Percentiles rank a stretch among this genome's conserved stretches.
Conservation (phyloP, 495 filamentous ascomycete genomes). For the Bathelium albidoporum region DNA sequence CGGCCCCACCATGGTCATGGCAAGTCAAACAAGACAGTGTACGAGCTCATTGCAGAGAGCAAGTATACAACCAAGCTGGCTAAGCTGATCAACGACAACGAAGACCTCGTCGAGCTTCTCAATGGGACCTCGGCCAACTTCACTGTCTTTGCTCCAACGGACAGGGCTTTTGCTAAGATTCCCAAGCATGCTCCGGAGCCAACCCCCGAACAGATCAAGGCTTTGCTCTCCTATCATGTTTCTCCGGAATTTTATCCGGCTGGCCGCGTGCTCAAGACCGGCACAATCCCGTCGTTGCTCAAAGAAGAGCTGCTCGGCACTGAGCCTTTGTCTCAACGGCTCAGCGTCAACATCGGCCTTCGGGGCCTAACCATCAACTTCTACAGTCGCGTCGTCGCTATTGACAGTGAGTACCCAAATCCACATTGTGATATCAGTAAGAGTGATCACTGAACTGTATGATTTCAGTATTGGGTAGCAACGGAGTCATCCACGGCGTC, state of each 20-base stretch:
- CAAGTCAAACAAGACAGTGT: slow-evolving; percentile 58
- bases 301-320: slow-evolving; percentile 44
- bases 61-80: slow-evolving; percentile 69
- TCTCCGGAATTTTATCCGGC: slow-evolving; percentile 50
- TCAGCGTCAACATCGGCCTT: slow-evolving; percentile 48
- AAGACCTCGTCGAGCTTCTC: slow-evolving; percentile 57
- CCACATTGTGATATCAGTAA: too few relatives aligned
- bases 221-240: slow-evolving; percentile 62
- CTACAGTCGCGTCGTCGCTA: slow-evolving; percentile 51
- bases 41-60: slow-evolving; percentile 60
- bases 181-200: slow-evolving; percentile 44
- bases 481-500: slow-evolving; percentile 73
- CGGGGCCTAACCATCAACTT: slow-evolving; percentile 63
- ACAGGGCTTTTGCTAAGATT: slow-evolving; percentile 62
- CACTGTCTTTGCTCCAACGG: slow-evolving; percentile 71
- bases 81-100: slow-evolving; percentile 57
- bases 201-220: slow-evolving; percentile 53
- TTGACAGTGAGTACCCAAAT: too few relatives aligned
- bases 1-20: slow-evolving; percentile 18
- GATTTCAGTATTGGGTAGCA: slow-evolving; percentile 55
- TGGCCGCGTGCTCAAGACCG: slow-evolving; percentile 44
- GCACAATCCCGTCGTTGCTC: slow-evolving; percentile 63
- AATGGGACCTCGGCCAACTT: slow-evolving; percentile 59
- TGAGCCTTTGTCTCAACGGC: slow-evolving; percentile 49
- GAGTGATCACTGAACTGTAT: too few relatives aligned